Evolutionary conservation across 2,329 filamentous ascomycete genomes (phyloP).

Genomic region (Clonostachys rhizophaga): DNA sequence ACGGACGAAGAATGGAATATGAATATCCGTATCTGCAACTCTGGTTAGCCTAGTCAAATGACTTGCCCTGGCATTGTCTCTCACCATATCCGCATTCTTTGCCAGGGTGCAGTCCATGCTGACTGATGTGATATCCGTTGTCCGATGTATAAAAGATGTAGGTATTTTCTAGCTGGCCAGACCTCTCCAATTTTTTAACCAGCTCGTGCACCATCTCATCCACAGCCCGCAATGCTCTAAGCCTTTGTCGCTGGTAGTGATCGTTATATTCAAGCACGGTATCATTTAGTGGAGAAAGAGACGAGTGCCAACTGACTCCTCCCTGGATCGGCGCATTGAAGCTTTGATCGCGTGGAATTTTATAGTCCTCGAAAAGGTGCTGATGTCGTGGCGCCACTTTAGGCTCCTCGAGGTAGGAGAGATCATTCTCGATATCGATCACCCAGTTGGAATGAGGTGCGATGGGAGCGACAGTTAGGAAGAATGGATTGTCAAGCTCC

Average conservation of each 20-base stretch:
- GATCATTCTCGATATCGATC: neutral
- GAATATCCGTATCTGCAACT: constrained; percentile 42
- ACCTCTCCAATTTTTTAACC: constrained; percentile 19
- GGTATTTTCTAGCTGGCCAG: constrained; percentile 27
- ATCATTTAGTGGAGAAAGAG: constrained; percentile 23
- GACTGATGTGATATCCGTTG: constrained; percentile 49
- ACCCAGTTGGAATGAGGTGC: neutral
- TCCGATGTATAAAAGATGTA: constrained; percentile 49
- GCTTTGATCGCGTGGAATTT: constrained; percentile 56
- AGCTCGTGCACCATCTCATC: constrained; percentile 36
- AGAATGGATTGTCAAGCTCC: constrained; percentile 40
- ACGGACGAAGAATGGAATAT: constrained; percentile 43
- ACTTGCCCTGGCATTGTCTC: too few species aligned
- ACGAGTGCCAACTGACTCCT: constrained; percentile 36
- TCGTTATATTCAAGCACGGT: constrained; percentile 25
- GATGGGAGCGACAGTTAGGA: constrained; percentile 39
- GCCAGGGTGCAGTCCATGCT: constrained; percentile 45
- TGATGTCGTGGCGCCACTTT: constrained; percentile 47
- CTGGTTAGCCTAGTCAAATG: too few species aligned
- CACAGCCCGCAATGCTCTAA: constrained; percentile 35
- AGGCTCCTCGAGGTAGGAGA: constrained; percentile 32
- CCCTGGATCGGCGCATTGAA: constrained; percentile 53
- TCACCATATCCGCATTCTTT: constrained; percentile 41
- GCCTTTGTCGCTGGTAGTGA: constrained; percentile 29
- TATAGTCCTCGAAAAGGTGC: constrained; percentile 52